Evolutionary conservation across 306 rosid genomes (phyloP).

Genomic region (Prinsepia uniflora): DNA sequence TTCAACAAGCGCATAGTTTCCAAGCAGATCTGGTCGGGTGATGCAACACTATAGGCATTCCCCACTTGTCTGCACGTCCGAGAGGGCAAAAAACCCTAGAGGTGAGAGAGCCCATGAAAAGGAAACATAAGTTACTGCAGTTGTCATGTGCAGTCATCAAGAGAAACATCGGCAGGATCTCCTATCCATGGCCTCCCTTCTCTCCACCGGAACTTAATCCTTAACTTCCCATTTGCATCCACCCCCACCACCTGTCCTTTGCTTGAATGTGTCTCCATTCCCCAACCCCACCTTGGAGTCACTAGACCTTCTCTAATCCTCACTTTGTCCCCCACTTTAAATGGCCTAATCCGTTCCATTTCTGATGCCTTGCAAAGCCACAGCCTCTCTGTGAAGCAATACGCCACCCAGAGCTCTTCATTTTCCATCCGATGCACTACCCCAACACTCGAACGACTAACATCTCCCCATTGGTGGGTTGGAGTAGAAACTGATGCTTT

Average conservation of each 20-base stretch:
- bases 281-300: slow-evolving; percentile 96
- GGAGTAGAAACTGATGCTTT: slow-evolving; percentile 76
- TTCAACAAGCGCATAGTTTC: slow-evolving; percentile 20
- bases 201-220: slow-evolving; percentile 93
- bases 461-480: slow-evolving; percentile 97
- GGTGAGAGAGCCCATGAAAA: slow-evolving; percentile 32
- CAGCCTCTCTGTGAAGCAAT: slow-evolving; percentile 73
- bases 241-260: slow-evolving; percentile 89
- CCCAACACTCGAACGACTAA: slow-evolving; percentile 74
- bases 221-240: slow-evolving; percentile 88
- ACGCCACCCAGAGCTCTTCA: slow-evolving; percentile 76
- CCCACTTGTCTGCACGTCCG: slow-evolving; percentile 30
- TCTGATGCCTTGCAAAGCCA: slow-evolving; percentile 92
- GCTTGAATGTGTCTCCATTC: slow-evolving; percentile 98
- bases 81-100: slow-evolving; percentile 23
- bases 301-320: slow-evolving; percentile 81
- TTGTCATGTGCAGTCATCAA: slow-evolving; percentile 47
- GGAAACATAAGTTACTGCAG: slow-evolving; percentile 34
- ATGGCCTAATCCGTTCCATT: slow-evolving; percentile 70
- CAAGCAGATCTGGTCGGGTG: slow-evolving; percentile 20
- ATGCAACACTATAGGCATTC: slow-evolving; percentile 19
- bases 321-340: slow-evolving; percentile 80
- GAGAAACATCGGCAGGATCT: slow-evolving; percentile 84
- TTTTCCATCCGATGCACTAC: slow-evolving; percentile 90
- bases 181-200: slow-evolving; percentile 98